A percentile compares a stretch with the other conserved stretches of the same genome.
Conservation (phyloP, 208 protist genomes). For the Leishmania aethiopica region DNA sequence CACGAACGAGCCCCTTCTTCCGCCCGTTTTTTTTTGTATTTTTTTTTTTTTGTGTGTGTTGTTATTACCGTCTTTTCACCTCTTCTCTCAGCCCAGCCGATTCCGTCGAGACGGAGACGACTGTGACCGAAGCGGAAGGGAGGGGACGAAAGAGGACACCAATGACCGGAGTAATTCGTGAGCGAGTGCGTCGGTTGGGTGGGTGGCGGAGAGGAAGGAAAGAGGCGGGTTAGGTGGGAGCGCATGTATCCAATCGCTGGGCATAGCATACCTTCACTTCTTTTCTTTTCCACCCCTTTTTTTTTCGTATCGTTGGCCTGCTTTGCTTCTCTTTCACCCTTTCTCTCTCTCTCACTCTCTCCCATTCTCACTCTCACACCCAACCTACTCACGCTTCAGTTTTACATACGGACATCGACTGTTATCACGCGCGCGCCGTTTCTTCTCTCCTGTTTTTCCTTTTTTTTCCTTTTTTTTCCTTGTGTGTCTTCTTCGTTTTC, state of each 20-base stretch:
- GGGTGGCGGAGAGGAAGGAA: background rate
- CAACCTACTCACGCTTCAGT: background rate
- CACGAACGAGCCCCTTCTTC: background rate
- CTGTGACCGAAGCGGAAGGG: background rate
- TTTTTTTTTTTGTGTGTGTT: background rate
- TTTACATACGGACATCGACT: slow-evolving; percentile 9
- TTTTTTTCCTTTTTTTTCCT: background rate
- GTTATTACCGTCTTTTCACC: background rate
- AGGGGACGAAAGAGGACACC: background rate
- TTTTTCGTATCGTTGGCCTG: background rate
- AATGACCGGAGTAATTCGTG: background rate
- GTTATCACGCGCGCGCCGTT: background rate
- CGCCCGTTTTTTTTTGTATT: background rate
- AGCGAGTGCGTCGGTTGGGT: background rate
- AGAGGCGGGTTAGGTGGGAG: background rate
- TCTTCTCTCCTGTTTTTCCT: background rate
- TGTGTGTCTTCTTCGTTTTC: background rate
- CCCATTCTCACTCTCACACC: background rate
- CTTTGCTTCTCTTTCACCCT: slow-evolving; percentile 3
- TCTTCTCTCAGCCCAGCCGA: background rate
- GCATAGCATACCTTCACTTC: background rate
- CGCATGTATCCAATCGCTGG: background rate
- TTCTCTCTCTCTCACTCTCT: background rate
- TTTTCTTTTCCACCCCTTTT: background rate
- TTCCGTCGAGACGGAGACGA: slow-evolving; percentile 4